A percentile compares a stretch with the other conserved stretches of the same genome.
phyloP scores from a whole-genome alignment of 257 asterid genomes.

The Cynanchum wilfordii region DNA sequence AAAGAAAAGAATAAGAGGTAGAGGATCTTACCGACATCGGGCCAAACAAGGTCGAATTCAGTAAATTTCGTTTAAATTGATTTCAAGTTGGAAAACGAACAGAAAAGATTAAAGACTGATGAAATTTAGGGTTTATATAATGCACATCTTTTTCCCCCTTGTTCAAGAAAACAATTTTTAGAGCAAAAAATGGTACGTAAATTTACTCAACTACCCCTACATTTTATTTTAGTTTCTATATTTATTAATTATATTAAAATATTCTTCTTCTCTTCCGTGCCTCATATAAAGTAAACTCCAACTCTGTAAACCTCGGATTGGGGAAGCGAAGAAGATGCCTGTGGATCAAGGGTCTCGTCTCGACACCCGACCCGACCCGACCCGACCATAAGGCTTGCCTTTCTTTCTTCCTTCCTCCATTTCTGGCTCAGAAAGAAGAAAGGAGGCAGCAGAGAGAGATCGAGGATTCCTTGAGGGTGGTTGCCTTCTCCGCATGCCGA shows the following conservation, averaged over 20 bases:
- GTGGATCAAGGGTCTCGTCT: background rate
- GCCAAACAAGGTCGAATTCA: background rate
- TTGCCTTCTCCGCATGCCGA: conserved; percentile 28
- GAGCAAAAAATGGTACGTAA: no score
- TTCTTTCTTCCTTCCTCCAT: background rate
- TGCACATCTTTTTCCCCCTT: background rate
- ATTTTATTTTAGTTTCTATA: no score
- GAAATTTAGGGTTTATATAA: background rate
- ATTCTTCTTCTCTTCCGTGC: no score
- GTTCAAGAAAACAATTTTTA: no score
- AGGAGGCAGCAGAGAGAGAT: conserved; percentile 4
- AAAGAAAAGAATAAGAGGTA: background rate
- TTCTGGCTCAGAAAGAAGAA: background rate
- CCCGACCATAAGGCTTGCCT: no score
- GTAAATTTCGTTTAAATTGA: background rate
- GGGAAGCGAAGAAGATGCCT: background rate
- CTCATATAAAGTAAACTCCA: no score
- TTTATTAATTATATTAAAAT: no score
- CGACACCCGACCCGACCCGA: background rate
- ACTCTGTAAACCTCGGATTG: background rate
- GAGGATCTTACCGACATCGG: background rate
- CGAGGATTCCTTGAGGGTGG: conserved; percentile 19
- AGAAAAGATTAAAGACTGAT: no score
- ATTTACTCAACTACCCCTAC: background rate
- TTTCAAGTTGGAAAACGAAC: background rate